Evolutionary conservation across 1,139 yeast genomes (phyloP), one percentile per base, ranked within the genome.

Genomic region (Suhomyces kunorum): DNA sequence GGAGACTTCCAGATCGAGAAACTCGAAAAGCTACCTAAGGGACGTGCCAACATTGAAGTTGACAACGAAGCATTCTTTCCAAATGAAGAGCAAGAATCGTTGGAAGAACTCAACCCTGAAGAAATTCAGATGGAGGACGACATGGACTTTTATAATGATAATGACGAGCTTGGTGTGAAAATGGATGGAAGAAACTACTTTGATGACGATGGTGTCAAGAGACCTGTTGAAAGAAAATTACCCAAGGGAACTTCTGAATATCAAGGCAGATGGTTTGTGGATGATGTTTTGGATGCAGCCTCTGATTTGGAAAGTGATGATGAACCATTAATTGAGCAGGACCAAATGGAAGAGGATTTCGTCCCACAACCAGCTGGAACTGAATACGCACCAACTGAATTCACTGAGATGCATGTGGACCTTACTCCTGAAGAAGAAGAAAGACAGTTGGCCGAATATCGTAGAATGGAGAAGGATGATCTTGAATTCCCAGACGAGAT

Each of bases 401-500:
- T 66, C 20, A 62, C 59, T n/a, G 92, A 83, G 46, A 74, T 75
- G 74, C 84, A 81, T 58, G 78, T 81, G 40, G 96, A 88, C 36
- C 68, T 88, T 40, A 69, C 86, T 2, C 81, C 84, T 14, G 96
- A 87, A 51, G 96, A 89, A 54, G 97, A 89, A 62, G 81, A 79
- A 48, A 75, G 81, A 51, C 97, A 89, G 61, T 70, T 89, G 48
- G 68, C 75, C 41, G 80, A 76, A 53, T 88, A 73, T 64, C 79
- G 95, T 56, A 72, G 74, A 31, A 64, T 79, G 43, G 96, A 83
- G 48, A 77, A 77, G 46, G 97, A 89, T 37, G 97, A 92, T 58
- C 74, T 81, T 32, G 96, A 92, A 53, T 92, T 89, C 70, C 98
- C 98, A 0, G 99, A 94, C 64, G 98, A 94, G 64, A 66, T 90